Base-by-base conservation (phyloP, 306 rosid species). In the Arachis stenosperma region DNA sequence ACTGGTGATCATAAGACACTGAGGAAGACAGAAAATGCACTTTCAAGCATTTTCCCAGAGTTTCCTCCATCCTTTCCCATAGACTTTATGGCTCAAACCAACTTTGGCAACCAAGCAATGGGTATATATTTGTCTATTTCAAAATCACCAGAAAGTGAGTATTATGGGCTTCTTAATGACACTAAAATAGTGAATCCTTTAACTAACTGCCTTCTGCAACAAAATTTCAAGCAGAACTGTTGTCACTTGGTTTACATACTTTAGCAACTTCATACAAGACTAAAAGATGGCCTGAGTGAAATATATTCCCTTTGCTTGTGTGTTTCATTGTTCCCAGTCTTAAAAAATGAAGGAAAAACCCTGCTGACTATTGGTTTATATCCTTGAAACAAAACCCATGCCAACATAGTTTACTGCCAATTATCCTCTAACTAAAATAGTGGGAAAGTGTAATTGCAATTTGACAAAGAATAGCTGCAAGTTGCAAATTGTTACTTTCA, bases 351-450 rank as follows among this genome's bases (percentile, higher is more conserved):
- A 58, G 53, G 44, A 44, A 65, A 74, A 64, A 8, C 71, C 27
- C 57, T 61, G 30, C 7, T 15, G 50, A 39, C 8, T 44, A 22
- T 22, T 13, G 36, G 44, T 29, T 68, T 44, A 27, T 36, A 59
- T 40, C 48, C 70, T 50, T 43, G 2, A 40, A 50, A 67, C 6
- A 44, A 76, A 65, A 41, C 13, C n/a, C 43, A 70, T 75, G 40
- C 70, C 12, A 50, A 14, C 70, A 50, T 37, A 76, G 14, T 69
- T n/a, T 54, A 56, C 37, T 73, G 71, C 39, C 54, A 74, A 15
- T 33, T 15, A 73, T 67, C 30, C 46, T 67, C 71, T 41, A 10
- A 43, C 65, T 9, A 67, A 74, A 64, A 9, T 29, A 2, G 53
- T 51, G 7, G 37, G 68, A 61, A 47, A 62, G 10, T 55, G 42